A percentile compares a stretch with the other conserved stretches of the same genome.
Evolutionary conservation across 441 rosid species (phyloP).

Genomic region (Erysimum cheiri): DNA sequence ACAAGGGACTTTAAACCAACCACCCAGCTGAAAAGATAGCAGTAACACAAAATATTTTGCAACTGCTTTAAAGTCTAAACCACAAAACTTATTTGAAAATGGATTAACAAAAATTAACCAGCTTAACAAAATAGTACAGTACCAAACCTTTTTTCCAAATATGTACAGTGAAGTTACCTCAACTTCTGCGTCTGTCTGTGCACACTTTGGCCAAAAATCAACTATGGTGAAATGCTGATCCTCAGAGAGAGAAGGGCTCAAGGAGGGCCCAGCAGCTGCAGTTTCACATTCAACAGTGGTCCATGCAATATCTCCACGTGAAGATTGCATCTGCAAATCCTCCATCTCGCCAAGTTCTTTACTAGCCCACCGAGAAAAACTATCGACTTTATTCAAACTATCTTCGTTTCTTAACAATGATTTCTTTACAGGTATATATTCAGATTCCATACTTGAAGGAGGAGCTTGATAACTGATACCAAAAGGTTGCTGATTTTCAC

Average conservation of each 20-base stretch:
- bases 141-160: slow-evolving; percentile 14
- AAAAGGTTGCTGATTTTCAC: slow-evolving; percentile 51
- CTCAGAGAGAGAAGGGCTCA: slow-evolving; percentile 87
- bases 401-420: slow-evolving; percentile 65
- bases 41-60: neutral
- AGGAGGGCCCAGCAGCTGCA: slow-evolving; percentile 59
- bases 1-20: slow-evolving; percentile 10
- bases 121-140: slow-evolving; percentile 1
- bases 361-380: slow-evolving; percentile 88
- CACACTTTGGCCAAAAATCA: slow-evolving; percentile 85
- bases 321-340: slow-evolving; percentile 74
- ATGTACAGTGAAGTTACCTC: slow-evolving; percentile 57
- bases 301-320: slow-evolving; percentile 71
- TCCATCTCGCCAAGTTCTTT: slow-evolving; percentile 87
- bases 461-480: slow-evolving; percentile 47
- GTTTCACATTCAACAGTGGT: slow-evolving; percentile 70
- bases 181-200: slow-evolving; percentile 64
- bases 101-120: neutral
- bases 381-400: slow-evolving; percentile 85
- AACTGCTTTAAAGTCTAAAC: slow-evolving; percentile 1
- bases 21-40: neutral
- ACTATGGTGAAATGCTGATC: slow-evolving; percentile 87
- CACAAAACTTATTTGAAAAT: neutral
- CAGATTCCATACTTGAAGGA: slow-evolving; percentile 47
- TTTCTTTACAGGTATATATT: slow-evolving; percentile 48